Evolutionary conservation across 2,329 filamentous ascomycete species (phyloP), one percentile per base, ranked within the genome.

Genomic region (Aspergillus pseudotamarii): DNA sequence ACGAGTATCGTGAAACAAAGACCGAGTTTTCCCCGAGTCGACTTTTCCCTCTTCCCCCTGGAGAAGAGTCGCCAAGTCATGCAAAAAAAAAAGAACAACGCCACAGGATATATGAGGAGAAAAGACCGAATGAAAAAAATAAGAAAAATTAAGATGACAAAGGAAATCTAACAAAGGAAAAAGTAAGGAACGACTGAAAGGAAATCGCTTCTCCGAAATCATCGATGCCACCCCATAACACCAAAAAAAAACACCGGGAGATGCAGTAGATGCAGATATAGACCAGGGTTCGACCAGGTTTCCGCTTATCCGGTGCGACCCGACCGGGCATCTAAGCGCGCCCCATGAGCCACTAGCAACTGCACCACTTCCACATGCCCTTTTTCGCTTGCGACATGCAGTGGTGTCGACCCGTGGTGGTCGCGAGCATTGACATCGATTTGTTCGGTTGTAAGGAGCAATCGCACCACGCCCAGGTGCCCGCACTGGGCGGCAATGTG

Each of bases 341-440:
- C 46, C 26, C 46, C 46, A n/a, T 50, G 23, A 8, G 46, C 46
- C 26, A 50, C 46, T 10, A 50, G 23, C 23, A 50, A 50, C 26
- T 50, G 46, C 30, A 58, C 57, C 16, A 48, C 57, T 36, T 48
- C n/a, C 16, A 58, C 43, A 16, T 58, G 28, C 12, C 57, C 57
- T 12, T 30, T 34, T 26, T 58, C 21, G 28, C 41, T 48, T 28
- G 57, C 57, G 11, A 58, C 19, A 36, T 58, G 57, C 12, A 58
- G 57, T 30, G 57, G 41, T 19, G 57, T 58, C 34, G 57, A 58
- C 57, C 57, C 28, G 4, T 48, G 26, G 23, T 48, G 57, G 43
- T 58, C 34, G 41, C 41, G 57, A 8, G 43, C 43, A 58, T 58
- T 50, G 41, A 58, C 57, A 38, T 50, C 41, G 57, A 58, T 58